A percentile compares a stretch with the other conserved stretches of the same genome.
phyloP scores from a whole-genome alignment of 2,329 filamentous ascomycete genomes.

The Fusarium metavorans region DNA sequence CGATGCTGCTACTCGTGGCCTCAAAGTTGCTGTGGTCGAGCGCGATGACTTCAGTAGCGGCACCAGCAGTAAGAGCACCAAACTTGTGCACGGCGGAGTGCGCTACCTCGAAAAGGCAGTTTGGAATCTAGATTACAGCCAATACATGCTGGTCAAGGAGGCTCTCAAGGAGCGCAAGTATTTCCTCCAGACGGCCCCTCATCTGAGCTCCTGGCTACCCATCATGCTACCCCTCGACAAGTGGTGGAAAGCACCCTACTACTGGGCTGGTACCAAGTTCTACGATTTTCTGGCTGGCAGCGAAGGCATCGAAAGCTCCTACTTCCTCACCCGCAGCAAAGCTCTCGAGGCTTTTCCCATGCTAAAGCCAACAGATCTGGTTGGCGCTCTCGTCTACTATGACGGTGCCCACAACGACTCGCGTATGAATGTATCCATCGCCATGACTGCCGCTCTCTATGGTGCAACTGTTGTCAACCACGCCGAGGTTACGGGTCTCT shows the following conservation, averaged over 20 bases:
- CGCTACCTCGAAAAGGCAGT: slow-evolving; percentile 81
- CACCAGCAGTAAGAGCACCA: slow-evolving; percentile 81
- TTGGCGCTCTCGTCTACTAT: slow-evolving; percentile 90
- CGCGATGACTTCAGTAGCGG: slow-evolving; percentile 80
- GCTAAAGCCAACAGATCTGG: slow-evolving; percentile 82
- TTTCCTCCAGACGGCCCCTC: slow-evolving; percentile 80
- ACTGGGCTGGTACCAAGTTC: slow-evolving; percentile 81
- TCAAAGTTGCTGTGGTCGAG: slow-evolving; percentile 79
- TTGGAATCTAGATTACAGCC: slow-evolving; percentile 80
- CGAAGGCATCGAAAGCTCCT: slow-evolving; percentile 89
- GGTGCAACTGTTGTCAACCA: slow-evolving; percentile 87
- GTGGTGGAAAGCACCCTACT: slow-evolving; percentile 84
- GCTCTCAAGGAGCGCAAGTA: slow-evolving; percentile 80
- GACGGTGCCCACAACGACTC: slow-evolving; percentile 94
- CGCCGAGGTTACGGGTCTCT: slow-evolving; percentile 80
- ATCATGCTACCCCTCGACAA: slow-evolving; percentile 82
- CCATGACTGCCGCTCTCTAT: slow-evolving; percentile 90
- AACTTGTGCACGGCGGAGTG: slow-evolving; percentile 82
- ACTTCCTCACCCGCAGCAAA: slow-evolving; percentile 88
- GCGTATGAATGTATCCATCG: slow-evolving; percentile 89
- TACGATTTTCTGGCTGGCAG: slow-evolving; percentile 89
- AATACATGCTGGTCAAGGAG: slow-evolving; percentile 78
- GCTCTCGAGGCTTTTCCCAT: slow-evolving; percentile 90
- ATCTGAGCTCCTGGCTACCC: slow-evolving; percentile 79
- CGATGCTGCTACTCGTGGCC: slow-evolving; percentile 77